These are phyloP conservation scores for Aspergillus cavernicola DNA, from an alignment of 495 filamentous ascomycete species.

Conservation along the genomic window DNA sequence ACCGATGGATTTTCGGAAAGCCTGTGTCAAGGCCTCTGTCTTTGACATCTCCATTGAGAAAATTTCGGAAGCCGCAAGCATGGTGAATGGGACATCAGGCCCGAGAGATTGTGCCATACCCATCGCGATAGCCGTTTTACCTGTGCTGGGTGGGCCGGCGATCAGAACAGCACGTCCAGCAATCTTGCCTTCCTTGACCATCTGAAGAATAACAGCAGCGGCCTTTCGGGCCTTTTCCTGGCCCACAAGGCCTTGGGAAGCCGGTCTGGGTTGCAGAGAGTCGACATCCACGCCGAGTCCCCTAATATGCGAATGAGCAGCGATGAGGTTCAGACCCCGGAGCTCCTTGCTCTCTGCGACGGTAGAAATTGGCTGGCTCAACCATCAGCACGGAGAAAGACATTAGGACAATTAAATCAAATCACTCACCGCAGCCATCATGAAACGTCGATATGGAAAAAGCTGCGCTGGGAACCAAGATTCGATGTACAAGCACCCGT, in stretches of 20 bases:
- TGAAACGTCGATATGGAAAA: slow-evolving; percentile 5
- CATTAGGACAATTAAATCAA: not conserved
- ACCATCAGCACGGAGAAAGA: slow-evolving; percentile 12
- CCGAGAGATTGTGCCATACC: slow-evolving; percentile 97
- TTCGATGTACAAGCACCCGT: not conserved
- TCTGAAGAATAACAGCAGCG: slow-evolving; percentile 90
- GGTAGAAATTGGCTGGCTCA: slow-evolving; percentile 75
- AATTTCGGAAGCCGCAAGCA: slow-evolving; percentile 91
- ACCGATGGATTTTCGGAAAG: slow-evolving; percentile 94
- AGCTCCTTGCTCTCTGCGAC: slow-evolving; percentile 92
- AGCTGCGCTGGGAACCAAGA: slow-evolving; percentile 1
- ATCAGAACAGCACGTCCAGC: slow-evolving; percentile 93
- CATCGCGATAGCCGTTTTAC: slow-evolving; percentile 98
- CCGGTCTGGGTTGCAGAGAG: slow-evolving; percentile 76
- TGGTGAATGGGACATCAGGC: slow-evolving; percentile 91
- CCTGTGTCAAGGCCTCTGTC: slow-evolving; percentile 95
- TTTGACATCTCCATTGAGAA: slow-evolving; percentile 99
- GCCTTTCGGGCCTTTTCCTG: slow-evolving; percentile 96
- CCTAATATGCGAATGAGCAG: slow-evolving; percentile 96
- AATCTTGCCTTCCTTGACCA: slow-evolving; percentile 98
- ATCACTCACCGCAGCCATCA: slow-evolving; percentile 43
- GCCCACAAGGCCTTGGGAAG: slow-evolving; percentile 95
- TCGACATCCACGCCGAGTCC: slow-evolving; percentile 92
- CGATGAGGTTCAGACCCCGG: slow-evolving; percentile 91
- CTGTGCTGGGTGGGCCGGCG: slow-evolving; percentile 93